Percentiles rank a stretch among this genome's conserved stretches.
Evolutionary conservation across 2,329 filamentous ascomycete genomes (phyloP).

Genomic region (Hypoxylon sp.): DNA sequence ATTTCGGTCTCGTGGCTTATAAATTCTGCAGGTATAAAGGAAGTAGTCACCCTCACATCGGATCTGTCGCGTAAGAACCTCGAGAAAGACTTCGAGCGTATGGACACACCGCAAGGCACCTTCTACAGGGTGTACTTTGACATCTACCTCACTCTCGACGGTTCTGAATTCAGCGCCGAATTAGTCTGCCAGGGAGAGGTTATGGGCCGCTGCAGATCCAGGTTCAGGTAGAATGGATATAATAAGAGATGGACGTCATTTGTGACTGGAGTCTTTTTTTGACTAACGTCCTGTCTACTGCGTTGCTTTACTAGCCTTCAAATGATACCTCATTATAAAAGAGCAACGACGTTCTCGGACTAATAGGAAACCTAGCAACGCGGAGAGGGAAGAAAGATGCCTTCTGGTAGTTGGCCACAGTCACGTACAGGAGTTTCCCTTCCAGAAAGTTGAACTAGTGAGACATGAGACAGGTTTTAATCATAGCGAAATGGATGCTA

Average conservation of each 20-base stretch:
- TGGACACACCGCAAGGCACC: constrained; percentile 97
- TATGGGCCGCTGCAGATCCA: constrained; percentile 95
- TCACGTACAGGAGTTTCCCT: constrained; percentile 18
- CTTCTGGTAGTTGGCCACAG: constrained; percentile 30
- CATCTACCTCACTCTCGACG: constrained; percentile 93
- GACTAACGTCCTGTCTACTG: constrained; percentile 45
- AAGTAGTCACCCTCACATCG: constrained; percentile 96
- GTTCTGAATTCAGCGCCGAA: constrained; percentile 97
- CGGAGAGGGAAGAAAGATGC: constrained; percentile 14
- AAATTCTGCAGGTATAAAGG: constrained; percentile 85
- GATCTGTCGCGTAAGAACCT: constrained; percentile 98
- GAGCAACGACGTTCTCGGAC: constrained; percentile 47
- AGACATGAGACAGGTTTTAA: constrained; percentile 27
- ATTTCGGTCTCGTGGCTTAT: constrained; percentile 50
- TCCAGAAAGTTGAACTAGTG: constrained; percentile 20
- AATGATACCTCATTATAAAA: constrained; percentile 50
- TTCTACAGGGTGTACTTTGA: constrained; percentile 89
- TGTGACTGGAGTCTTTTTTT: constrained; percentile 37
- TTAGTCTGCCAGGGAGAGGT: constrained; percentile 99
- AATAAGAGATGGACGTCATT: constrained; percentile 30
- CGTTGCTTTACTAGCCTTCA: constrained; percentile 47
- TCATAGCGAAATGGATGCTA: constrained; percentile 24
- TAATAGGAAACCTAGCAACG: constrained; percentile 38
- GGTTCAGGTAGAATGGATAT: constrained; percentile 74
- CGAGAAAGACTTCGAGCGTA: constrained; percentile 98